A percentile compares a stretch with the other conserved stretches of the same genome.
These are phyloP conservation scores for Mycena venus DNA, from an alignment of 768 basidiomycete genomes.

Conservation along the genomic window DNA sequence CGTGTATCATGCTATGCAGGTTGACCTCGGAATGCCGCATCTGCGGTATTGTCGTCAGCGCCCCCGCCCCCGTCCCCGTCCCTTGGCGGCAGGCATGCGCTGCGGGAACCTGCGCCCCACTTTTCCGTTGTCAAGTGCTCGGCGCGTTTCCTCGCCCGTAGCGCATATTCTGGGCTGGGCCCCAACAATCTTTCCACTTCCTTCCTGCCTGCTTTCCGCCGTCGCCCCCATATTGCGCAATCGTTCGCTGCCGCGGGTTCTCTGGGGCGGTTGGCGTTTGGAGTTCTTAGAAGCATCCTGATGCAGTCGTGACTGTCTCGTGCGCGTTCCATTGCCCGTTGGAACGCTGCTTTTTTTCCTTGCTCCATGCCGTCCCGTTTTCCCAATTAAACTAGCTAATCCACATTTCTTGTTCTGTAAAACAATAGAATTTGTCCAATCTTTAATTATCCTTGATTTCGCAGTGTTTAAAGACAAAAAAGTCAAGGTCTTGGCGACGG, in stretches of 20 bases:
- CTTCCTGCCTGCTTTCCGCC: too few species aligned
- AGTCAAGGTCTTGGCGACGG: not conserved
- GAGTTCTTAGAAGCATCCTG: not conserved
- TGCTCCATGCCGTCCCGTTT: not conserved
- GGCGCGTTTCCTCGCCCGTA: too few species aligned
- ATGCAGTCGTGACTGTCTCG: not conserved
- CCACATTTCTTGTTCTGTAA: not conserved
- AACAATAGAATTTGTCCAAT: not conserved
- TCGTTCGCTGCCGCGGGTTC: not conserved
- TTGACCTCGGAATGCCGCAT: not conserved
- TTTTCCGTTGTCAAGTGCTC: too few species aligned
- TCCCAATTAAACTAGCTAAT: not conserved
- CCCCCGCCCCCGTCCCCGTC: not conserved
- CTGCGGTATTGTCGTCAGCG: not conserved
- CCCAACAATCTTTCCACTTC: not conserved
- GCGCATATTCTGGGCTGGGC: too few species aligned
- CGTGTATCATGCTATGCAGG: not conserved
- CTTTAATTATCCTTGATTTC: not conserved
- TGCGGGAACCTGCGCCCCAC: too few species aligned
- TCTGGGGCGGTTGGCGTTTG: not conserved
- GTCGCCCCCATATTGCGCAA: not conserved
- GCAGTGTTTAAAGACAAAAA: not conserved
- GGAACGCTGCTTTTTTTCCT: too few species aligned
- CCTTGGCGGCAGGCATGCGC: too few species aligned
- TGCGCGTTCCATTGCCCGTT: not conserved